Evolutionary conservation across 495 filamentous ascomycete genomes (phyloP).

Genomic region (Neurospora sp.): DNA sequence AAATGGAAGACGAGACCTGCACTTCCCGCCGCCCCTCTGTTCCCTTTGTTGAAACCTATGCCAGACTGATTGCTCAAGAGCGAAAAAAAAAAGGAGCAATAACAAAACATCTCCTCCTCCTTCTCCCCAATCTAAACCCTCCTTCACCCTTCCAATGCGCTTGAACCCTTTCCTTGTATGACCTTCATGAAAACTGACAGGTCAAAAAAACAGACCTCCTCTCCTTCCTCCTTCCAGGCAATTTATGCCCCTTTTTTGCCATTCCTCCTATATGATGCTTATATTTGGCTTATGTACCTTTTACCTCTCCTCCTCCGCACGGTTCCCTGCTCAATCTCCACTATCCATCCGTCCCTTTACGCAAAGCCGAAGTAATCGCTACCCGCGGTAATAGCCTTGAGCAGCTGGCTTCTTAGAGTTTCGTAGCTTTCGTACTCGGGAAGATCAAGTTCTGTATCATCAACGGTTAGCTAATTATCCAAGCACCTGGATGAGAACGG

Average conservation of each 20-base stretch:
- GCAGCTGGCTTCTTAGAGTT: conserved; percentile 69
- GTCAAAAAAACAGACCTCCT: not conserved
- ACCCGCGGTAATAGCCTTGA: conserved; percentile 90
- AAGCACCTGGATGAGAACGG: no score
- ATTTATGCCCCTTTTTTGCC: not conserved
- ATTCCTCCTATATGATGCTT: not conserved
- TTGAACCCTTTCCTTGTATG: not conserved
- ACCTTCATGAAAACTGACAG: not conserved
- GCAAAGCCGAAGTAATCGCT: conserved; percentile 99
- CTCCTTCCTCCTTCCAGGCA: not conserved
- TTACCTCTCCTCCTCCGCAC: not conserved
- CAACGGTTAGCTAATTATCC: no score
- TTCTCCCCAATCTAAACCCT: not conserved
- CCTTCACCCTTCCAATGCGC: not conserved
- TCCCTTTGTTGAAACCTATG: not conserved
- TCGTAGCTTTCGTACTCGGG: conserved; percentile 98
- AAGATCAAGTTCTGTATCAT: conserved; percentile 75
- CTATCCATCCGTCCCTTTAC: conserved; percentile 29
- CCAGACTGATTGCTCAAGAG: not conserved
- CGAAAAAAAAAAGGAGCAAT: not conserved
- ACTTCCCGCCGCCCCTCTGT: not conserved
- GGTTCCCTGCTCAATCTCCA: not conserved
- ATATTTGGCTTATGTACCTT: not conserved
- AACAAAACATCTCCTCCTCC: not conserved
- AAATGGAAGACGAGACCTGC: not conserved